phyloP scores from a whole-genome alignment of 1,139 yeast genomes.

The Candida buenavistaensis region DNA sequence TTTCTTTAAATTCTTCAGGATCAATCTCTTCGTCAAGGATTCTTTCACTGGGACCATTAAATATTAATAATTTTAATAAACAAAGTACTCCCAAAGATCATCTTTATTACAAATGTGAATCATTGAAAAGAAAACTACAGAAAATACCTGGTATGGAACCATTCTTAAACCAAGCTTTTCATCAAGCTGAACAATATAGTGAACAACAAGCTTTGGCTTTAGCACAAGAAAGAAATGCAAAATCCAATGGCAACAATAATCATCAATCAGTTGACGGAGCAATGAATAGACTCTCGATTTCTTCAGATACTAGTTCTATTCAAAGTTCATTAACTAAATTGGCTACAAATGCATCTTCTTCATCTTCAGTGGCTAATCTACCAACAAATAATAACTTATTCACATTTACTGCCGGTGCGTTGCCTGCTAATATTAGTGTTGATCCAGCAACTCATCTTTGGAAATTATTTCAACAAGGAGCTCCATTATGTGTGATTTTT shows the following conservation, averaged over 20 bases:
- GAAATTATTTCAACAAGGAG: slow-evolving; percentile 88
- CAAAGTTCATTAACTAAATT: slow-evolving; percentile 13
- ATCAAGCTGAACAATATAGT: slow-evolving; percentile 60
- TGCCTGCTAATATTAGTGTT: slow-evolving; percentile 70
- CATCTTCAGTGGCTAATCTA: slow-evolving; percentile 6
- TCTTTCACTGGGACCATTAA: slow-evolving; percentile 44
- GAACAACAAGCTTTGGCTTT: slow-evolving; percentile 72
- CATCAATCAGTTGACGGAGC: slow-evolving; percentile 8
- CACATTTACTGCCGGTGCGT: slow-evolving; percentile 73
- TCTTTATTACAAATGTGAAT: slow-evolving; percentile 68
- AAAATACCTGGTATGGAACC: slow-evolving; percentile 72
- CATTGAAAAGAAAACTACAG: slow-evolving; percentile 57
- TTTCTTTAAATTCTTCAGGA: slow-evolving; percentile 25
- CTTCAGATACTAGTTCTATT: slow-evolving; percentile 18
- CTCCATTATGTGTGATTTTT: slow-evolving; percentile 84
- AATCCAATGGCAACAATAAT: slow-evolving; percentile 1
- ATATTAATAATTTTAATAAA: slow-evolving; percentile 53
- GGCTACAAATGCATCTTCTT: slow-evolving; percentile 14
- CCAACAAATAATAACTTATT: slow-evolving; percentile 31
- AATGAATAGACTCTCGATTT: slow-evolving; percentile 24
- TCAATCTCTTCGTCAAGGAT: slow-evolving; percentile 31
- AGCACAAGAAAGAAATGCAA: slow-evolving; percentile 34
- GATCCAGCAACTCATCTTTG: slow-evolving; percentile 94
- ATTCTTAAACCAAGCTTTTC: slow-evolving; percentile 58
- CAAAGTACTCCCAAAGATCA: slow-evolving; percentile 71